Conservation (phyloP, 768 basidiomycete genomes). For the Hypholoma sublateritium region DNA sequence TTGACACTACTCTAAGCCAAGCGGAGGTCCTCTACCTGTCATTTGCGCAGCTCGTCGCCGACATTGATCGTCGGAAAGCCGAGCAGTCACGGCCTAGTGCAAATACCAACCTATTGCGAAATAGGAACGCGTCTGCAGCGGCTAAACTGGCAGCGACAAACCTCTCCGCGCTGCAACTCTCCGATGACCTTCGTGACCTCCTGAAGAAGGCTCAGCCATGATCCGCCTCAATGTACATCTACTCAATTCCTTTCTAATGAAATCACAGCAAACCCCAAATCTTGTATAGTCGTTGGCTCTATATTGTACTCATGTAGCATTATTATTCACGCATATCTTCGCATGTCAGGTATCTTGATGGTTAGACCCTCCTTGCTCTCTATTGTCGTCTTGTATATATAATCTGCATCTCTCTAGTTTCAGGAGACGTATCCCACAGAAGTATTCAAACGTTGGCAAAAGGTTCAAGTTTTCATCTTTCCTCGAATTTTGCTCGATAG, state of each 20-base stretch:
- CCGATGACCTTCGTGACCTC: conserved; percentile 62
- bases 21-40: conserved; percentile 96
- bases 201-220: conserved; percentile 38
- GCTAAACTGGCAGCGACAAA: conserved; percentile 26
- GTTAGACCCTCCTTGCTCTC: too few relatives aligned
- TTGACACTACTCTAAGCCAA: conserved; percentile 93
- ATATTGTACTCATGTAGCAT: not conserved
- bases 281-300: not conserved
- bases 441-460: too few relatives aligned
- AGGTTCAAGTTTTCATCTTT: too few relatives aligned
- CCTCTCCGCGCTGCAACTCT: conserved; percentile 47
- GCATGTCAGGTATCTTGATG: too few relatives aligned
- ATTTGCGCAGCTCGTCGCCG: conserved; percentile 84
- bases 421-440: too few relatives aligned
- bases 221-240: not conserved
- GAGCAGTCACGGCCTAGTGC: conserved; percentile 48
- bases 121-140: conserved; percentile 13
- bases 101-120: conserved; percentile 23
- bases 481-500: too few relatives aligned
- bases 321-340: not conserved
- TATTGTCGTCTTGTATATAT: too few relatives aligned
- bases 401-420: too few relatives aligned
- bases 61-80: conserved; percentile 78
- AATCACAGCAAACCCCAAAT: not conserved
- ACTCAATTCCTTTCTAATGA: too few relatives aligned